Base-by-base conservation (phyloP, 225 moss, liverwort and hornwort species). In the Bryum argenteum region DNA sequence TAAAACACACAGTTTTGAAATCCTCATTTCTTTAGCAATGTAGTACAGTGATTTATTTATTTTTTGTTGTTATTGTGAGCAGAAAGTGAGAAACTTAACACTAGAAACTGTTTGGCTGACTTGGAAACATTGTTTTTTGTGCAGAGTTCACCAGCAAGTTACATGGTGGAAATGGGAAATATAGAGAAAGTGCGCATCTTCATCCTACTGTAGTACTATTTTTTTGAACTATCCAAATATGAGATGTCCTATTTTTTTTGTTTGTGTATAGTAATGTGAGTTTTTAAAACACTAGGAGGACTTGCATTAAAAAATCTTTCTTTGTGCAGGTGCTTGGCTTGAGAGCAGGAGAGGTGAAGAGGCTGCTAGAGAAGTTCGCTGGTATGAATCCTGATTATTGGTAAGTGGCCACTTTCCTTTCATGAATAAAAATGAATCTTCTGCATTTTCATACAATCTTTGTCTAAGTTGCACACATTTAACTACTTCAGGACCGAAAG, bases 121-220 rank as follows among this genome's bases (percentile, higher is more conserved):
- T n/a, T 45, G 13, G 44, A 44, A 44, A 10, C 44, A 12, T 44
- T 13, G 1, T 44, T 53, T 53, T 79, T 16, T 57, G 17, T 75
- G 78, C 89, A 96, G 95, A 80, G 56, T 75, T 82, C 89, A 22
- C 84, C 88, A 60, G 71, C 77, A 23, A 81, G 38, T 47, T 88
- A 85, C 41, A 96, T 96, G 95, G 93, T 96, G 33, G 95, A 96
- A 77, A 96, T 96, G 95, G 91, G 91, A 51, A 83, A 55, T 75
- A 83, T 91, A 73, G 93, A 96, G 66, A 96, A 85, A 75, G 95
- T 96, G 76, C 22, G 72, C 62, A 22, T 1, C 51, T 55, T 33
- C 5, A 33, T 33, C 33, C 4, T 33, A 33, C 33, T 3, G 7
- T n/a, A n/a, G n/a, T n/a, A n/a, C n/a, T n/a, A n/a, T n/a, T n/a